Percentiles rank a stretch among this genome's conserved stretches.
Conservation (phyloP, 345 rosid species). For the Carallia pectinifolia region DNA sequence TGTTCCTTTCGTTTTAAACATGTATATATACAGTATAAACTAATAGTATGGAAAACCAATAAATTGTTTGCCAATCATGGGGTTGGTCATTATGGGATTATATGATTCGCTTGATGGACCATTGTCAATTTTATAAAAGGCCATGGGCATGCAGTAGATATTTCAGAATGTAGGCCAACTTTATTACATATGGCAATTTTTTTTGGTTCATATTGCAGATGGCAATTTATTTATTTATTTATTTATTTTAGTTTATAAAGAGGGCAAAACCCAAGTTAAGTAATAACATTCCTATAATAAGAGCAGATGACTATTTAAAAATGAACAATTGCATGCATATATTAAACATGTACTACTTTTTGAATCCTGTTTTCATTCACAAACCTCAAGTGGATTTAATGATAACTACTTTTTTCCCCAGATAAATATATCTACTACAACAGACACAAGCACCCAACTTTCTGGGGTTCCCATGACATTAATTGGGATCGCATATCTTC, state of each 20-base stretch:
- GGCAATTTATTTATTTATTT: background rate
- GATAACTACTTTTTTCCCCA: too few relatives aligned
- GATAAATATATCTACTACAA: too few relatives aligned
- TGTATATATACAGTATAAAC: background rate
- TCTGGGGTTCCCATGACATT: too few relatives aligned
- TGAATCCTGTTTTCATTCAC: too few relatives aligned
- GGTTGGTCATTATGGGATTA: background rate
- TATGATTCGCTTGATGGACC: slow-evolving; percentile 17
- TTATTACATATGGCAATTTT: background rate
- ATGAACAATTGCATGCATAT: background rate
- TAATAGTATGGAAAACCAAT: background rate
- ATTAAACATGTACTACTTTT: too few relatives aligned
- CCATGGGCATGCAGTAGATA: slow-evolving; percentile 15
- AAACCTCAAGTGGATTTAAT: too few relatives aligned
- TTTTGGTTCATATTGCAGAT: background rate
- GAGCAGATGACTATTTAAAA: background rate
- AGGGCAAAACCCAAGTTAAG: too few relatives aligned
- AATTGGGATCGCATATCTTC: too few relatives aligned
- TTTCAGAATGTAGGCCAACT: background rate
- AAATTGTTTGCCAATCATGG: background rate
- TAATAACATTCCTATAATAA: too few relatives aligned
- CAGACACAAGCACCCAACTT: too few relatives aligned
- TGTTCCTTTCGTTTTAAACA: too few relatives aligned
- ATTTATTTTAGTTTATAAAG: too few relatives aligned
- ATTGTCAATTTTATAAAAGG: background rate